phyloP scores from a whole-genome alignment of 441 rosid species.

The Populus trichocarpa region DNA sequence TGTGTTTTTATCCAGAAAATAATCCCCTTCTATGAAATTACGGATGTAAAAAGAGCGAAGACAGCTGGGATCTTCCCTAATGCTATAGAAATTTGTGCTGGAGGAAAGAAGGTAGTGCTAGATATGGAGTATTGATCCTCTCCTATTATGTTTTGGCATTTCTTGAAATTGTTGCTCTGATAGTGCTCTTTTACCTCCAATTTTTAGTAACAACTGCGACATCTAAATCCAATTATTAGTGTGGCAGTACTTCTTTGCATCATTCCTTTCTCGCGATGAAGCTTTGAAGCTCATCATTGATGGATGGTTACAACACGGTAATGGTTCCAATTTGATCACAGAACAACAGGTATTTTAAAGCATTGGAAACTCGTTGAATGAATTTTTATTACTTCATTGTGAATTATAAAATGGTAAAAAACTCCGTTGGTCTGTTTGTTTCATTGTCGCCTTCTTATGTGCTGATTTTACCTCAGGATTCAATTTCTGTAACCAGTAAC shows the following conservation, averaged over 20 bases:
- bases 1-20: constrained; percentile 55
- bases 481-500: constrained; percentile 46
- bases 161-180: not conserved
- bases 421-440: not conserved
- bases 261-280: constrained; percentile 95
- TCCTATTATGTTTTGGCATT: constrained; percentile 4
- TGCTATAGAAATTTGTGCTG: constrained; percentile 88
- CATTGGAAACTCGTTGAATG: not conserved
- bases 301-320: constrained; percentile 68
- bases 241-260: constrained; percentile 89
- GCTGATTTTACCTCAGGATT: constrained; percentile 40
- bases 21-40: constrained; percentile 62
- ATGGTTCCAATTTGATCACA: constrained; percentile 30
- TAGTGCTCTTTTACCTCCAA: constrained; percentile 1
- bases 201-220: constrained; percentile 17
- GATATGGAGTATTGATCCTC: constrained; percentile 16
- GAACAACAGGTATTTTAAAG: constrained; percentile 51
- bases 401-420: not conserved
- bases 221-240: constrained; percentile 21
- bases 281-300: constrained; percentile 87
- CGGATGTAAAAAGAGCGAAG: constrained; percentile 85
- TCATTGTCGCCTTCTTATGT: constrained; percentile 5
- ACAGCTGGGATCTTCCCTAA: constrained; percentile 95
- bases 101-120: constrained; percentile 69
- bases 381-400: not conserved